Conservation (phyloP, 345 rosid species). For the Arabidopsis suecica region DNA sequence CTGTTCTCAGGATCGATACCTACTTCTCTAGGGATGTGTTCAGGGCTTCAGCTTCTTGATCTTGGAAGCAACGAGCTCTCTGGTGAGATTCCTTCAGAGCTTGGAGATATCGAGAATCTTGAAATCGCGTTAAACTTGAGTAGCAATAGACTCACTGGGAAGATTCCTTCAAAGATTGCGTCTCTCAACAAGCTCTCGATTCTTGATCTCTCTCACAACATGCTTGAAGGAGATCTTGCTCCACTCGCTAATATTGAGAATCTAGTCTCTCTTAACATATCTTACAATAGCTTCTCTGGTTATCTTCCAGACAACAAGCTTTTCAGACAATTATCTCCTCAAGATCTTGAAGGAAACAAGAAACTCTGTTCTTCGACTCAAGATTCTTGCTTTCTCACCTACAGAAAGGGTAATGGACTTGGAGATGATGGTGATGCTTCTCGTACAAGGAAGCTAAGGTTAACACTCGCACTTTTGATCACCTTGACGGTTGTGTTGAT, state of each 20-base stretch:
- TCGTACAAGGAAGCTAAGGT: slow-evolving; percentile 64
- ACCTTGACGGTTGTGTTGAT: slow-evolving; percentile 70
- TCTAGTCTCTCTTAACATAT: slow-evolving; percentile 82
- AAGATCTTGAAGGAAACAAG: slow-evolving; percentile 64
- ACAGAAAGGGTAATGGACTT: slow-evolving; percentile 47
- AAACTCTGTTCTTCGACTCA: slow-evolving; percentile 66
- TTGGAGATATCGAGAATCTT: slow-evolving; percentile 74
- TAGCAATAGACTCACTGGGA: slow-evolving; percentile 73
- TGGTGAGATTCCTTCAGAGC: slow-evolving; percentile 71
- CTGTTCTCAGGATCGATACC: slow-evolving; percentile 77
- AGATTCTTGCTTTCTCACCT: slow-evolving; percentile 67
- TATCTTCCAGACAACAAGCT: slow-evolving; percentile 88
- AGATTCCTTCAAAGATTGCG: slow-evolving; percentile 71
- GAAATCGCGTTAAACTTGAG: slow-evolving; percentile 93
- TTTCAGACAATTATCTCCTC: slow-evolving; percentile 65
- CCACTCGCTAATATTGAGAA: slow-evolving; percentile 69
- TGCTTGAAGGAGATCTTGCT: slow-evolving; percentile 68
- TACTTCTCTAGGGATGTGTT: slow-evolving; percentile 67
- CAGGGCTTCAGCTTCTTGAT: slow-evolving; percentile 89
- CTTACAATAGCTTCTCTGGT: slow-evolving; percentile 83
- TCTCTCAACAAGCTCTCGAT: slow-evolving; percentile 82
- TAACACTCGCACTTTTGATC: slow-evolving; percentile 76
- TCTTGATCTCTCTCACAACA: slow-evolving; percentile 83
- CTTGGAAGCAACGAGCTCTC: slow-evolving; percentile 78
- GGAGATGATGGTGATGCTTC: slow-evolving; percentile 44